A percentile compares a stretch with the other conserved stretches of the same genome.
phyloP scores from a whole-genome alignment of 495 filamentous ascomycete species.

The Daldinia bambusicola region DNA sequence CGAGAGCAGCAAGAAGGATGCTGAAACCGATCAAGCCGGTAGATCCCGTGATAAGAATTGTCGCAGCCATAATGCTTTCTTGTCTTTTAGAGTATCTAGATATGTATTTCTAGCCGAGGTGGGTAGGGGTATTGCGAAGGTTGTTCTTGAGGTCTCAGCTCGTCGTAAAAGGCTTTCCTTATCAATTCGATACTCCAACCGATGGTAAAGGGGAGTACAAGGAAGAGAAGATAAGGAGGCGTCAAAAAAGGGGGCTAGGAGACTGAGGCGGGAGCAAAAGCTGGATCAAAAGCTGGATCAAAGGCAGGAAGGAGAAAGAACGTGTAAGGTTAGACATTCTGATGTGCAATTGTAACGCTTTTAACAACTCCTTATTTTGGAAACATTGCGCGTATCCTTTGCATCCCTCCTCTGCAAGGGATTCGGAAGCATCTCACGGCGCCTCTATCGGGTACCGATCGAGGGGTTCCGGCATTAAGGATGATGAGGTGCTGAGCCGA shows the following conservation, averaged over 20 bases:
- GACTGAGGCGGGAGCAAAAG: neutral
- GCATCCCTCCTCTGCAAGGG: neutral
- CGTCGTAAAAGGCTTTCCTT: too few relatives aligned
- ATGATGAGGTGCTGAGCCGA: conserved; percentile 5
- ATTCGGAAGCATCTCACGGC: neutral
- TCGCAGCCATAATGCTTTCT: conserved; percentile 26
- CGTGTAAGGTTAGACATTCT: neutral
- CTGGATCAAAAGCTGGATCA: neutral
- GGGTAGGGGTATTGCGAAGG: neutral
- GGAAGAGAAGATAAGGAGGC: neutral
- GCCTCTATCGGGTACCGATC: neutral
- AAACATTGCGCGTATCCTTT: neutral
- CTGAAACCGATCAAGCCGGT: conserved; percentile 53
- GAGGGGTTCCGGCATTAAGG: conserved; percentile 1
- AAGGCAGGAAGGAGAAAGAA: neutral
- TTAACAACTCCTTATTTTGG: neutral
- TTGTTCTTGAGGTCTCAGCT: neutral
- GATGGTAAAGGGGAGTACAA: neutral
- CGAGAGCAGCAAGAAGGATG: conserved; percentile 44
- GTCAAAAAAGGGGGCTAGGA: neutral
- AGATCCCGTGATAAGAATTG: conserved; percentile 52
- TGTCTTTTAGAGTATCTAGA: neutral
- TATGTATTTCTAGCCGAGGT: too few relatives aligned
- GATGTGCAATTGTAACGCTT: neutral
- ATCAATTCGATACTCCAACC: too few relatives aligned